Evolutionary conservation across 2,329 filamentous ascomycete genomes (phyloP).

Genomic region (Cordyceps cicadae): DNA sequence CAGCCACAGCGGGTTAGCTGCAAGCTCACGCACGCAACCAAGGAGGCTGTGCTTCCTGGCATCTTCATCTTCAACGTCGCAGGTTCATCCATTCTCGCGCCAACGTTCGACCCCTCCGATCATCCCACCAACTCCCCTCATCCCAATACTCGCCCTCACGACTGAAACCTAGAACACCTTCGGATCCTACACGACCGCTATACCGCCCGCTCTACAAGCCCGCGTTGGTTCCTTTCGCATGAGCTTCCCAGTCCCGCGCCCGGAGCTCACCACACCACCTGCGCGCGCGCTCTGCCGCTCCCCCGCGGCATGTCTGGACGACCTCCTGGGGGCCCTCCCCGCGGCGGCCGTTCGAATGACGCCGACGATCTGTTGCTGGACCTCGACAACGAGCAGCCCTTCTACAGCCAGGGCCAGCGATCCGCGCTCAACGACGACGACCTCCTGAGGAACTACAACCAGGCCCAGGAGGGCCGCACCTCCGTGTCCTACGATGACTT

Average conservation of each 20-base stretch:
- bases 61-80: constrained; percentile 11
- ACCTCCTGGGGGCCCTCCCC: constrained; percentile 40
- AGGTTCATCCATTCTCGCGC: constrained; percentile 2
- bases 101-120: background rate
- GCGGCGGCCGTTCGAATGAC: constrained; percentile 37
- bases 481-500: constrained; percentile 95
- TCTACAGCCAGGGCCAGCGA: constrained; percentile 68
- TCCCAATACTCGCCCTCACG: background rate
- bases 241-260: constrained; percentile 19
- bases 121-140: background rate
- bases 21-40: constrained; percentile 11
- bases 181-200: background rate
- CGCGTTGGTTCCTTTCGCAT: constrained; percentile 6
- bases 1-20: constrained; percentile 7
- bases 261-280: constrained; percentile 21
- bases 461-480: constrained; percentile 64
- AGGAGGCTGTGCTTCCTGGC: constrained; percentile 11
- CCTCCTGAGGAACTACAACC: constrained; percentile 65
- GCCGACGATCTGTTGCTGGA: constrained; percentile 61
- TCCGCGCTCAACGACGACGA: constrained; percentile 77
- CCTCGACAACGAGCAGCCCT: constrained; percentile 60
- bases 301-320: constrained; percentile 53
- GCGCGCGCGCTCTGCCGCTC: constrained; percentile 18
- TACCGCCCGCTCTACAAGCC: background rate
- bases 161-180: background rate